A percentile compares a stretch with the other conserved stretches of the same genome.
Conservation (phyloP, 495 filamentous ascomycete species). For the Letharia columbiana region DNA sequence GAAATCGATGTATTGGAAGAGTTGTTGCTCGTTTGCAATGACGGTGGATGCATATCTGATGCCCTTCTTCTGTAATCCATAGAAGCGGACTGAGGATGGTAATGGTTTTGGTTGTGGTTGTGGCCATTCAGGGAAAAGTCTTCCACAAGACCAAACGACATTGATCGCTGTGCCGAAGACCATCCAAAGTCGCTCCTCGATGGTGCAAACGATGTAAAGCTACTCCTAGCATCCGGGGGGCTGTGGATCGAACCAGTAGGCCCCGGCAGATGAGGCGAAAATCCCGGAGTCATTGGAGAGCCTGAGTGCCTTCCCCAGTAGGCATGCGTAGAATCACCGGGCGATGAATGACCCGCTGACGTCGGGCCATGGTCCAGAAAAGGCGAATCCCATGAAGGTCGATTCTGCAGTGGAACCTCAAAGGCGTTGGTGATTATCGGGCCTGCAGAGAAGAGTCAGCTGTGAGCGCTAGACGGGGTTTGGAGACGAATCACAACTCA, state of each 20-base stretch:
- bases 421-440: conserved; percentile 20
- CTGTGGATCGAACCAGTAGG: conserved; percentile 21
- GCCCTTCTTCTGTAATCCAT: conserved; percentile 21
- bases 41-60: conserved; percentile 26
- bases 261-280: conserved; percentile 22
- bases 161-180: conserved; percentile 22
- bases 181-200: conserved; percentile 21
- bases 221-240: conserved; percentile 17
- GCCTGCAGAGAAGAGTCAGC: conserved; percentile 5
- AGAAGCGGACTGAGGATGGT: conserved; percentile 15
- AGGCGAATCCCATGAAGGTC: conserved; percentile 22
- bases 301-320: conserved; percentile 25
- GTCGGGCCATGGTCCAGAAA: conserved; percentile 23
- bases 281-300: conserved; percentile 25
- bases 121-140: conserved; percentile 19
- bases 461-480: not conserved
- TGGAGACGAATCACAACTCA: conserved; percentile 1
- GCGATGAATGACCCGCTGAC: conserved; percentile 24
- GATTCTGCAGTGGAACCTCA: conserved; percentile 23
- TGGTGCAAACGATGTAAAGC: conserved; percentile 23
- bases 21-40: conserved; percentile 24
- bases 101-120: conserved; percentile 22
- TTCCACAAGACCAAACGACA: conserved; percentile 25
- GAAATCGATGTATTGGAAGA: conserved; percentile 23
- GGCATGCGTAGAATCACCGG: conserved; percentile 22